A percentile compares a stretch with the other conserved stretches of the same genome.
Evolutionary conservation across 23 red algal genomes (phyloP).

Genomic region (Chondrus crispus): DNA sequence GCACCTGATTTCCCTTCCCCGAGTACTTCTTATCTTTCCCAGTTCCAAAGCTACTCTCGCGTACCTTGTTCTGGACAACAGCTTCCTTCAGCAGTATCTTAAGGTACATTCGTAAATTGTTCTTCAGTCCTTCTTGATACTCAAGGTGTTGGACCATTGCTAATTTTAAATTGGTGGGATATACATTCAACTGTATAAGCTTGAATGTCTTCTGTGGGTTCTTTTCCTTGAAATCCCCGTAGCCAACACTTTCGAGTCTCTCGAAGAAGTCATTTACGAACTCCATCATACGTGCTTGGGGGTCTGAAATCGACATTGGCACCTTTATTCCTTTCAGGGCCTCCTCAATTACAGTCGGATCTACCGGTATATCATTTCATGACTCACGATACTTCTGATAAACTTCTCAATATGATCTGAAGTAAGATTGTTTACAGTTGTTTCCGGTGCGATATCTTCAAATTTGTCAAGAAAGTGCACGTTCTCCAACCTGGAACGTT

Average conservation of each 20-base stretch:
- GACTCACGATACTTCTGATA: neutral
- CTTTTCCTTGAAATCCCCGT: neutral
- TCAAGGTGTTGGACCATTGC: neutral
- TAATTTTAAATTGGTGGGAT: neutral
- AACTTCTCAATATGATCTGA: constrained; percentile 19
- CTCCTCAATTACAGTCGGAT: neutral
- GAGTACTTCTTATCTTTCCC: too few species aligned
- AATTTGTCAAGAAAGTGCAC: constrained; percentile 10
- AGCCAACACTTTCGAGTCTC: neutral
- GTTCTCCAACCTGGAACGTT: neutral
- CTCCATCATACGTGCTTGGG: neutral
- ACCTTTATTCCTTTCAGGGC: neutral
- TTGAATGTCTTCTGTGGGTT: neutral
- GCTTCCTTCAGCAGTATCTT: neutral
- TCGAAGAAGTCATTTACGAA: neutral
- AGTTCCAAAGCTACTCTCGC: too few species aligned
- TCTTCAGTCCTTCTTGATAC: neutral
- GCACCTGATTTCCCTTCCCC: too few species aligned
- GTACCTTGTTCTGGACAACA: neutral
- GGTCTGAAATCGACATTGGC: neutral
- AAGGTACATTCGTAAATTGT: neutral
- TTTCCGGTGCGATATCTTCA: neutral
- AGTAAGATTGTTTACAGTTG: neutral
- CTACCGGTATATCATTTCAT: neutral
- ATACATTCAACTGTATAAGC: neutral